Conservation (phyloP, 805 yeast species). For the Danielozyma ontarioensis region DNA sequence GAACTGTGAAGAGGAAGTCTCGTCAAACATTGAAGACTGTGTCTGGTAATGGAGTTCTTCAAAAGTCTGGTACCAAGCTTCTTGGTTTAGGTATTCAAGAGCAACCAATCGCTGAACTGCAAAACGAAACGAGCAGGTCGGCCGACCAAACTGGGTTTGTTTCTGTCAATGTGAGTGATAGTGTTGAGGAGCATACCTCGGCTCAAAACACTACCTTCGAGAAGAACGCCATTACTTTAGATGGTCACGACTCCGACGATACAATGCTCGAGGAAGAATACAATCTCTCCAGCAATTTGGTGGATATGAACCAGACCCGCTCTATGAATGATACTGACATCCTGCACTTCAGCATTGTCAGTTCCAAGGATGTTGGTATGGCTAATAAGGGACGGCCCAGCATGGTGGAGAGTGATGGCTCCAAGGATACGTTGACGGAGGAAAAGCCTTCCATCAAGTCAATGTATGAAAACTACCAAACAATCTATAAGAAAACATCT, state of each 20-base stretch:
- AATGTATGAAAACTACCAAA: conserved; percentile 22
- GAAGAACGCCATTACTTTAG: conserved; percentile 17
- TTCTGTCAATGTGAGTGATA: conserved; percentile 14
- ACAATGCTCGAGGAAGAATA: conserved; percentile 15
- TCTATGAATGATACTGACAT: conserved; percentile 13
- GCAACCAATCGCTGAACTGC: neutral
- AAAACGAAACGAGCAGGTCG: too few relatives aligned
- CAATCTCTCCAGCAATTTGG: conserved; percentile 6
- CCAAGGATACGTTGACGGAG: conserved; percentile 22
- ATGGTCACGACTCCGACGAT: conserved; percentile 12
- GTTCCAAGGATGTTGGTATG: conserved; percentile 24
- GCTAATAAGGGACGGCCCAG: conserved; percentile 19
- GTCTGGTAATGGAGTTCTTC: conserved; percentile 13
- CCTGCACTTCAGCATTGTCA: conserved; percentile 22
- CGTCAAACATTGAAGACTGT: neutral
- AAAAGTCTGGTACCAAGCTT: conserved; percentile 17
- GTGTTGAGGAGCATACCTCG: conserved; percentile 10
- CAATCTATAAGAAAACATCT: too few relatives aligned
- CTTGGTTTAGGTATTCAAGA: conserved; percentile 24
- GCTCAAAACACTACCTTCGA: conserved; percentile 14
- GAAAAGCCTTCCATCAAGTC: conserved; percentile 16
- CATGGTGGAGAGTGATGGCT: conserved; percentile 14
- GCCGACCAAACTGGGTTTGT: conserved; percentile 8
- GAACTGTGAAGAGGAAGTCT: conserved; percentile 5
- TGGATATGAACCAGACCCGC: conserved; percentile 3